Evolutionary conservation across 768 basidiomycete species (phyloP).

Genomic region (Auriscalpium microsporum): DNA sequence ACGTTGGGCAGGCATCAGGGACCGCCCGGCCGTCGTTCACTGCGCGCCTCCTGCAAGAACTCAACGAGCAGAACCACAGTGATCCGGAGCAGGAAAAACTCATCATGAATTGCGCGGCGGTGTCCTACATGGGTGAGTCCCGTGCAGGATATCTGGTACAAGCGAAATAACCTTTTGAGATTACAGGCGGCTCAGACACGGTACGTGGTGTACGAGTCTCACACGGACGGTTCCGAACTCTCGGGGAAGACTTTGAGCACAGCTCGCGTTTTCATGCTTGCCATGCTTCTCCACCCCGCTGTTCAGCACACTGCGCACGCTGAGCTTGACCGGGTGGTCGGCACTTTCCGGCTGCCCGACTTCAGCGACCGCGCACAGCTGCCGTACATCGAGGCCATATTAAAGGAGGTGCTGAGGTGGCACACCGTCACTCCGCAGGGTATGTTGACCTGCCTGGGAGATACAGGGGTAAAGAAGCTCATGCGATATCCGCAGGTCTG

Average conservation of each 20-base stretch:
- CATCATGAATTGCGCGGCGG: conserved; percentile 1
- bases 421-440: conserved; percentile 13
- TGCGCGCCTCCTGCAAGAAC: too few species aligned
- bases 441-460: not conserved
- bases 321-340: conserved; percentile 30
- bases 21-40: too few species aligned
- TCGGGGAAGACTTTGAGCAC: too few species aligned
- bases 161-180: conserved; percentile 12
- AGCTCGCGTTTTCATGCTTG: conserved; percentile 6
- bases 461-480: too few species aligned
- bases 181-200: conserved; percentile 31
- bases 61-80: too few species aligned
- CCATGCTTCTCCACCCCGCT: conserved; percentile 14
- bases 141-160: conserved; percentile 4
- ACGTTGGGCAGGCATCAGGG: too few species aligned
- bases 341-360: conserved; percentile 24
- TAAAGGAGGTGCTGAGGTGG: conserved; percentile 32
- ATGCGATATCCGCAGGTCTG: conserved; percentile 9
- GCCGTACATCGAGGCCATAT: conserved; percentile 30
- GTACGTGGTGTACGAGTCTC: conserved; percentile 15
- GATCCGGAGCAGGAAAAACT: not conserved
- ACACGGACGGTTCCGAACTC: too few species aligned
- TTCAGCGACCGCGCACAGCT: conserved; percentile 25
- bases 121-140: conserved; percentile 15
- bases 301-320: conserved; percentile 21